These are phyloP conservation scores for Penicillium parvum DNA, from an alignment of 495 filamentous ascomycete genomes.

Conservation along the genomic window DNA sequence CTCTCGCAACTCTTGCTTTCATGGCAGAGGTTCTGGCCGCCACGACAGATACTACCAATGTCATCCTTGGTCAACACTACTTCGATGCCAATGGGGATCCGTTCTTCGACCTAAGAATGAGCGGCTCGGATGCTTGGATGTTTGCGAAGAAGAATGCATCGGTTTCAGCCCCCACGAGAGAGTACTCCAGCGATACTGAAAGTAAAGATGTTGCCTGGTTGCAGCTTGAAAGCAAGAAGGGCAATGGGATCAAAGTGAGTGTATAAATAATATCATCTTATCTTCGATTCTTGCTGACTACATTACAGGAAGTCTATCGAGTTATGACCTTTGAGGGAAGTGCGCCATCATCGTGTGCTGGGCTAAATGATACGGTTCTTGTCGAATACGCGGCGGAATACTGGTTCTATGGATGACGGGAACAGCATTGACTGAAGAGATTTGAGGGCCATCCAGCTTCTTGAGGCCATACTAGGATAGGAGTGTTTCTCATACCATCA, in stretches of 20 bases:
- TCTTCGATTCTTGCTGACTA: background rate
- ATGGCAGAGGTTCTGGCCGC: slow-evolving; percentile 21
- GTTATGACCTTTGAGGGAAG: slow-evolving; percentile 63
- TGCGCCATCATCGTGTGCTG: slow-evolving; percentile 43
- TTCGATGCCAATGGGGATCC: slow-evolving; percentile 52
- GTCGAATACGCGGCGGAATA: slow-evolving; percentile 68
- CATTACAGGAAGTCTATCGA: slow-evolving; percentile 56
- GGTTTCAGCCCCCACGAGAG: slow-evolving; percentile 47
- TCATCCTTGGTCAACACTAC: slow-evolving; percentile 59
- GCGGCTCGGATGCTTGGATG: slow-evolving; percentile 34
- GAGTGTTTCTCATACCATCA: too few relatives aligned
- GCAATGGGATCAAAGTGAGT: slow-evolving; percentile 41
- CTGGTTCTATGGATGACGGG: slow-evolving; percentile 57
- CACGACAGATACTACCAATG: slow-evolving; percentile 26
- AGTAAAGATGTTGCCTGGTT: slow-evolving; percentile 63
- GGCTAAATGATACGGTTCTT: slow-evolving; percentile 33
- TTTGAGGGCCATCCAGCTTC: too few relatives aligned
- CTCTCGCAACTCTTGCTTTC: slow-evolving; percentile 37
- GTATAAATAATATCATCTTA: background rate
- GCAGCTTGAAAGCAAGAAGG: slow-evolving; percentile 43
- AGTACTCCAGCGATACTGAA: slow-evolving; percentile 31
- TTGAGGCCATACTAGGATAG: background rate
- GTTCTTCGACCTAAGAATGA: slow-evolving; percentile 53
- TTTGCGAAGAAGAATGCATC: slow-evolving; percentile 41
- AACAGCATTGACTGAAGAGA: too few relatives aligned